Conservation (phyloP, 2,329 filamentous ascomycete species). For the Fusarium haematococcum region DNA sequence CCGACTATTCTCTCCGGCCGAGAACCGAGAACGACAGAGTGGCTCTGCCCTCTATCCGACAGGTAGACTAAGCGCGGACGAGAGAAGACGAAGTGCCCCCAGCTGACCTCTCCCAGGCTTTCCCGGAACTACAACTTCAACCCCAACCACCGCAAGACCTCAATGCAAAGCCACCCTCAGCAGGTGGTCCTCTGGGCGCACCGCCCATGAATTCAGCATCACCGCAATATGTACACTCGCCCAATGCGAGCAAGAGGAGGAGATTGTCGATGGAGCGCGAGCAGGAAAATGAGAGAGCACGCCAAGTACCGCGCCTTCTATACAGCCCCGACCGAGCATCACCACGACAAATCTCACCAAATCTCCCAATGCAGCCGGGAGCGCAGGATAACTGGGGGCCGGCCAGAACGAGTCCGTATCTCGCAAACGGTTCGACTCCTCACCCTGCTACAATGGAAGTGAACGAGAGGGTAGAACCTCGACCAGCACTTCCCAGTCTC, state of each 20-base stretch:
- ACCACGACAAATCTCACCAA: constrained; percentile 53
- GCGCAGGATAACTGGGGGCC: constrained; percentile 52
- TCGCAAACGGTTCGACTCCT: constrained; percentile 41
- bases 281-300: constrained; percentile 53
- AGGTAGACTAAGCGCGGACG: constrained; percentile 53
- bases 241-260: constrained; percentile 61
- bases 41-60: constrained; percentile 64
- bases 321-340: constrained; percentile 49
- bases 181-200: constrained; percentile 51
- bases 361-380: constrained; percentile 35
- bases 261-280: constrained; percentile 58
- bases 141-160: constrained; percentile 50
- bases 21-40: constrained; percentile 55
- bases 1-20: constrained; percentile 51
- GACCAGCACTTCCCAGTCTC: constrained; percentile 56
- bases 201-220: constrained; percentile 49
- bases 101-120: constrained; percentile 52
- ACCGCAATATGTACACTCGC: constrained; percentile 63
- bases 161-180: constrained; percentile 46
- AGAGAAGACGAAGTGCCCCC: not conserved
- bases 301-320: constrained; percentile 62
- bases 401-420: constrained; percentile 50
- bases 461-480: constrained; percentile 51
- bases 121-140: constrained; percentile 58
- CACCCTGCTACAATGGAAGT: constrained; percentile 50